Conservation (phyloP, 148 eudicot species). For the Spergularia bocconei region DNA sequence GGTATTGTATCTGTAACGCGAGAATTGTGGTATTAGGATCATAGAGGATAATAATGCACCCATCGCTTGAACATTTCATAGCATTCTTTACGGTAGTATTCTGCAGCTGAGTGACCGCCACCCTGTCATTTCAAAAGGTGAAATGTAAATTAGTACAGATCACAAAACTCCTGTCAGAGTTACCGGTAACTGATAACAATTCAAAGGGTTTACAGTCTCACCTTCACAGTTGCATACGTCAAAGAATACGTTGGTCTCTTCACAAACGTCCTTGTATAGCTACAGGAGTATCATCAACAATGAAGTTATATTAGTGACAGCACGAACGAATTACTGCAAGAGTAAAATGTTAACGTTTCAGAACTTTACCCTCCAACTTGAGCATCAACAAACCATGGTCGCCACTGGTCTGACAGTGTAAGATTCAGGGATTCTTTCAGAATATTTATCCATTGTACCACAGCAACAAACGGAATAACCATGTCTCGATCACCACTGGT, state of each 20-base stretch:
- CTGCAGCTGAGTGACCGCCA: conserved; percentile 62
- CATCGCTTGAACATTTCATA: conserved; percentile 48
- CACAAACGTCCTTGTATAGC: conserved; percentile 37
- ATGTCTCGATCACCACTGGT: conserved; percentile 47
- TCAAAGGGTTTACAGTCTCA: neutral
- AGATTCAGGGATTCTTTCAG: conserved; percentile 36
- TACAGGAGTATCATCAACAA: conserved; percentile 11
- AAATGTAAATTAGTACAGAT: no score
- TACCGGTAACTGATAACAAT: no score
- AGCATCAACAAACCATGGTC: conserved; percentile 45
- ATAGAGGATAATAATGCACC: conserved; percentile 43
- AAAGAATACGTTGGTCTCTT: conserved; percentile 28
- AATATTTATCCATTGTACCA: conserved; percentile 39
- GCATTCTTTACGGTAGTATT: conserved; percentile 47
- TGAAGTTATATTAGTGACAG: neutral
- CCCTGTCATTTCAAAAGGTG: conserved; percentile 31
- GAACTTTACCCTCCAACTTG: conserved; percentile 48
- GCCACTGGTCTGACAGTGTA: conserved; percentile 40
- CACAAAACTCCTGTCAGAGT: no score
- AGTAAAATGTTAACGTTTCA: neutral
- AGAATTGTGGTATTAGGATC: neutral
- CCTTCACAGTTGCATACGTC: conserved; percentile 47
- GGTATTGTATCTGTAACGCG: neutral
- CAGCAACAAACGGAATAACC: conserved; percentile 39
- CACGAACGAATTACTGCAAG: neutral